Percentiles rank a stretch among this genome's conserved stretches.
Evolutionary conservation across 164 flowering plant species (phyloP).

Genomic region (Aristolochia contorta): DNA sequence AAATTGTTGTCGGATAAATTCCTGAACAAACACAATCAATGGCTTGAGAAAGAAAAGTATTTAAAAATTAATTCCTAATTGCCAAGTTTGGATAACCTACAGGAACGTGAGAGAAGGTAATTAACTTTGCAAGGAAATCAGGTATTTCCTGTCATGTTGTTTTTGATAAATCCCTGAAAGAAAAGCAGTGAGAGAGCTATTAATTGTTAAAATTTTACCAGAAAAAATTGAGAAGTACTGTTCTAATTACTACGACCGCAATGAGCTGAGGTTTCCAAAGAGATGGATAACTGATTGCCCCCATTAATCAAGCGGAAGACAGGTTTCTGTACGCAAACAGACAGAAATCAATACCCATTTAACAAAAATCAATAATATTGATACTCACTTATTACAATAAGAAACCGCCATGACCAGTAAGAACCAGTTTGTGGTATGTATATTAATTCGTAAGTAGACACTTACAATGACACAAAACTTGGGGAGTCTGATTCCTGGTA

Average conservation of each 20-base stretch:
- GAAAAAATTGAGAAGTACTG: neutral
- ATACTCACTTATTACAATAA: too few species aligned
- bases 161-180: constrained; percentile 3
- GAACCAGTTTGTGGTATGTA: too few species aligned
- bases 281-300: neutral
- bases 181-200: neutral
- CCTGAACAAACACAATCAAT: neutral
- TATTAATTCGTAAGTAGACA: too few species aligned
- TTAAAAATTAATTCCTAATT: too few species aligned
- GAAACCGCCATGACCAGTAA: too few species aligned
- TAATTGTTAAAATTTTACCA: neutral
- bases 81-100: too few species aligned
- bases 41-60: neutral
- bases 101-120: too few species aligned
- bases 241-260: neutral
- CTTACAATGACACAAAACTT: constrained; percentile 1
- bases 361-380: too few species aligned
- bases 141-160: constrained; percentile 2
- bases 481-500: neutral
- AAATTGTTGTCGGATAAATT: constrained; percentile 1
- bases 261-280: neutral
- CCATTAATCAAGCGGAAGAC: too few species aligned
- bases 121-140: neutral
- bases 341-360: neutral
- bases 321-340: too few species aligned